These are phyloP conservation scores for Penicillium ucsense DNA, from an alignment of 495 filamentous ascomycete genomes.

Conservation along the genomic window DNA sequence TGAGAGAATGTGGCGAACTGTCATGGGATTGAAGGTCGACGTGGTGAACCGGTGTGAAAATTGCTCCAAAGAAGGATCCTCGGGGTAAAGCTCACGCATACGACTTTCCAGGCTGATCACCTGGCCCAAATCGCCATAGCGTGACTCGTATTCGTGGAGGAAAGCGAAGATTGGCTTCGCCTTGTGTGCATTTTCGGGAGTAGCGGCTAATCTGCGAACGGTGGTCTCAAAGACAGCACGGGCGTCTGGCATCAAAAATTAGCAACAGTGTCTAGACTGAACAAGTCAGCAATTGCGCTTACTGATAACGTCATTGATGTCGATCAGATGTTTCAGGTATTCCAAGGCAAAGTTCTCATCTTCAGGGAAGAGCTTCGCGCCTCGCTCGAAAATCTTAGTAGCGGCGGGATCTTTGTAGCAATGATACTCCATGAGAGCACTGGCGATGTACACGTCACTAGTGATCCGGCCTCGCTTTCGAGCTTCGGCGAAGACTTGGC, in stretches of 20 bases:
- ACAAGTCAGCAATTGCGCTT: constrained; percentile 27
- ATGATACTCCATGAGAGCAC: constrained; percentile 84
- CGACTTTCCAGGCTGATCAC: constrained; percentile 83
- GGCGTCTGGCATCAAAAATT: constrained; percentile 55
- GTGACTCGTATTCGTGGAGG: constrained; percentile 91
- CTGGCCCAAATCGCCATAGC: constrained; percentile 82
- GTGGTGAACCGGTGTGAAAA: constrained; percentile 70
- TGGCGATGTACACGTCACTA: constrained; percentile 87
- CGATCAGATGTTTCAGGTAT: constrained; percentile 87
- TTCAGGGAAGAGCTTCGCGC: constrained; percentile 82
- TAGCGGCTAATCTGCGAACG: constrained; percentile 65
- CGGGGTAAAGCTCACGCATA: constrained; percentile 85
- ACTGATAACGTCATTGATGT: constrained; percentile 88
- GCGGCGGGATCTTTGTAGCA: constrained; percentile 90
- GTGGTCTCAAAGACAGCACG: constrained; percentile 90
- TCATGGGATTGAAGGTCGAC: constrained; percentile 62
- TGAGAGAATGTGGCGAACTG: constrained; percentile 73
- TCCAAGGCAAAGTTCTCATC: constrained; percentile 87
- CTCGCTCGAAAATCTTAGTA: constrained; percentile 89
- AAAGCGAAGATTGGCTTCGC: constrained; percentile 77
- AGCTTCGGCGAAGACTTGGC: constrained; percentile 80
- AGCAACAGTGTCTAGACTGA: not conserved
- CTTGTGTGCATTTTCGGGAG: constrained; percentile 60
- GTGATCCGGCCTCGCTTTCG: constrained; percentile 75
- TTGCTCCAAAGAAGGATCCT: constrained; percentile 63